Conservation (phyloP, 176 grass and related monocot species). For the Saccharum officinarum region DNA sequence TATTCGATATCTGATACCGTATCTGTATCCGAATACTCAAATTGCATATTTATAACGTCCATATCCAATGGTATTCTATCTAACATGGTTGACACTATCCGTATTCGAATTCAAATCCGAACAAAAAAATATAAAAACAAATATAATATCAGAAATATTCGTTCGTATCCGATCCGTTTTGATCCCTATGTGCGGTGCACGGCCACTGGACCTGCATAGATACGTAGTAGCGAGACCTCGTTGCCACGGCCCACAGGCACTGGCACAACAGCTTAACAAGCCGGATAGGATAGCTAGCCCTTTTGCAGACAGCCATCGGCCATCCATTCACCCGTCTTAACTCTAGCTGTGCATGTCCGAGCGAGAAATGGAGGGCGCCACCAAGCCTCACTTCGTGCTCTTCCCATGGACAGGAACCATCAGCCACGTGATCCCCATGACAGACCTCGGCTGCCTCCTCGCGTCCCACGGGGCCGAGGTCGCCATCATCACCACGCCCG, state of each 20-base stretch:
- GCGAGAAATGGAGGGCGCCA: slow-evolving; percentile 14
- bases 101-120: too few species aligned
- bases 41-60: too few species aligned
- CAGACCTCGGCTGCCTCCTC: slow-evolving; percentile 59
- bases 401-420: slow-evolving; percentile 53
- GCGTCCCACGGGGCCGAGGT: slow-evolving; percentile 44
- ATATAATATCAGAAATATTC: too few species aligned
- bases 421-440: slow-evolving; percentile 56
- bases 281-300: not conserved
- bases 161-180: too few species aligned
- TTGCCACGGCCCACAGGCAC: not conserved
- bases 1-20: too few species aligned
- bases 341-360: too few species aligned
- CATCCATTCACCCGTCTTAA: too few species aligned
- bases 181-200: too few species aligned
- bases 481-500: slow-evolving; percentile 57
- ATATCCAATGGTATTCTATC: too few species aligned
- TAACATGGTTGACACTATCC: too few species aligned
- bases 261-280: not conserved
- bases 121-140: too few species aligned
- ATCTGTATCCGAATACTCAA: too few species aligned
- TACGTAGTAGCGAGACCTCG: not conserved
- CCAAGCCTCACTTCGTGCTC: slow-evolving; percentile 50
- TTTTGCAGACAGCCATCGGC: not conserved
- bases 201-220: not conserved